Conservation (phyloP, 805 yeast species). For the Jamesozyma gamospora region DNA sequence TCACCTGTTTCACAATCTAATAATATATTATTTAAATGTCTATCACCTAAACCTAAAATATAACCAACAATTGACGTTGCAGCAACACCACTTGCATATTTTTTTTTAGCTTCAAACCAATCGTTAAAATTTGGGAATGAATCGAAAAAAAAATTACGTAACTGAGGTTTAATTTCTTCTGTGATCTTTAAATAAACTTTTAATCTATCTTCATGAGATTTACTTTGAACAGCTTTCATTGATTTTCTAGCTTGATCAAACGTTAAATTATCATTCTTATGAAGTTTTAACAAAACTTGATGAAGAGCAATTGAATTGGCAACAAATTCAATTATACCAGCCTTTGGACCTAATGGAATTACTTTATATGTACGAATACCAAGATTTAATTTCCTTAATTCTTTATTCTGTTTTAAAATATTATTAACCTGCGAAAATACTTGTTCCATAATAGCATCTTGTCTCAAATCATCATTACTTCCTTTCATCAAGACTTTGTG, state of each 20-base stretch:
- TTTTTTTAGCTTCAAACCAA: slow-evolving; percentile 62
- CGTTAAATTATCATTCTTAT: slow-evolving; percentile 40
- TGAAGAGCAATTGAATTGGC: slow-evolving; percentile 60
- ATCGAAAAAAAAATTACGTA: slow-evolving; percentile 61
- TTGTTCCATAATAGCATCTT: slow-evolving; percentile 96
- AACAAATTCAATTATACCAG: slow-evolving; percentile 89
- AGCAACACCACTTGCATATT: slow-evolving; percentile 72
- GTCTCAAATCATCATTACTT: slow-evolving; percentile 85
- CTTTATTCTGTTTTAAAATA: slow-evolving; percentile 46
- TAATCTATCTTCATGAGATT: slow-evolving; percentile 35
- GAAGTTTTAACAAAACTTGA: slow-evolving; percentile 59
- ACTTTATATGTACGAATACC: slow-evolving; percentile 78
- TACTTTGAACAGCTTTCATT: slow-evolving; percentile 51
- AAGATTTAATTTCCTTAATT: slow-evolving; percentile 47
- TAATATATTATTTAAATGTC: slow-evolving; percentile 85
- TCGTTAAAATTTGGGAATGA: slow-evolving; percentile 53
- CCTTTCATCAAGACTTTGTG: slow-evolving; percentile 66
- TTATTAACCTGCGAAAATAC: slow-evolving; percentile 80
- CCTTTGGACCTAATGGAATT: slow-evolving; percentile 75
- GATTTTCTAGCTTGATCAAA: slow-evolving; percentile 49
- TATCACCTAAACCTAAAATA: slow-evolving; percentile 85
- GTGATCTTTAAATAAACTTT: slow-evolving; percentile 40
- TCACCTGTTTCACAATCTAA: slow-evolving; percentile 79
- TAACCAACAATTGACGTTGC: slow-evolving; percentile 80
- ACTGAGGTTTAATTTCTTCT: slow-evolving; percentile 49